These are phyloP conservation scores for Saraca asoca DNA, from an alignment of 331 rosid species.

Conservation along the genomic window DNA sequence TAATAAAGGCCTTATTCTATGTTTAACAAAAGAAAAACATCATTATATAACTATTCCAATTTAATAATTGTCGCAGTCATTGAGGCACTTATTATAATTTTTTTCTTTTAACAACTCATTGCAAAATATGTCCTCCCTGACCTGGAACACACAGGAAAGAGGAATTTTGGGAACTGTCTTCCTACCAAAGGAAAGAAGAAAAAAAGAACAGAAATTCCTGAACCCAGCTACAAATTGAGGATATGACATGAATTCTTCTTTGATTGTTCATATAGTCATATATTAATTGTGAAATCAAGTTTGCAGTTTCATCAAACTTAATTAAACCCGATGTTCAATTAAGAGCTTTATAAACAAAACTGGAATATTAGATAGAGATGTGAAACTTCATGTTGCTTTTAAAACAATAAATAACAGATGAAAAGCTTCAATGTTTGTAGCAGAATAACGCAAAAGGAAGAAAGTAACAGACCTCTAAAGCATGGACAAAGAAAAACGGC, in stretches of 20 bases:
- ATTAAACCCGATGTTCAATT: background rate
- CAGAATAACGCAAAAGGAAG: background rate
- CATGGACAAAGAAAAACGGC: background rate
- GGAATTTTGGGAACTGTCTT: conserved; percentile 9
- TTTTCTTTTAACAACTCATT: background rate
- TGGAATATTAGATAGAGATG: background rate
- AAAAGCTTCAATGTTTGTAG: background rate
- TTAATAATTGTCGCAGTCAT: background rate
- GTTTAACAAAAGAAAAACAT: conserved; percentile 8
- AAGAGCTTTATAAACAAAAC: conserved; percentile 11
- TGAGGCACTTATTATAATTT: background rate
- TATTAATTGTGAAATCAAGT: background rate
- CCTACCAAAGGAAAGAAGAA: conserved; percentile 1
- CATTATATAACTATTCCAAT: conserved; percentile 27
- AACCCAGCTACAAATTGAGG: too few species aligned
- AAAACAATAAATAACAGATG: background rate
- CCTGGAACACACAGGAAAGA: too few species aligned
- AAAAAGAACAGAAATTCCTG: background rate
- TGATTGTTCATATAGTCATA: background rate
- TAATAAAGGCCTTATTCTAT: background rate
- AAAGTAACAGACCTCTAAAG: conserved; percentile 21
- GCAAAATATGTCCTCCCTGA: background rate
- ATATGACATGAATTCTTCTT: too few species aligned
- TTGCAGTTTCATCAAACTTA: conserved; percentile 4
- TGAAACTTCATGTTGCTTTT: background rate